Percentiles rank a stretch among this genome's conserved stretches.
Evolutionary conservation across 1,284 basidiomycete genomes (phyloP).

Genomic region (Cutaneotrichosporon cutaneum): DNA sequence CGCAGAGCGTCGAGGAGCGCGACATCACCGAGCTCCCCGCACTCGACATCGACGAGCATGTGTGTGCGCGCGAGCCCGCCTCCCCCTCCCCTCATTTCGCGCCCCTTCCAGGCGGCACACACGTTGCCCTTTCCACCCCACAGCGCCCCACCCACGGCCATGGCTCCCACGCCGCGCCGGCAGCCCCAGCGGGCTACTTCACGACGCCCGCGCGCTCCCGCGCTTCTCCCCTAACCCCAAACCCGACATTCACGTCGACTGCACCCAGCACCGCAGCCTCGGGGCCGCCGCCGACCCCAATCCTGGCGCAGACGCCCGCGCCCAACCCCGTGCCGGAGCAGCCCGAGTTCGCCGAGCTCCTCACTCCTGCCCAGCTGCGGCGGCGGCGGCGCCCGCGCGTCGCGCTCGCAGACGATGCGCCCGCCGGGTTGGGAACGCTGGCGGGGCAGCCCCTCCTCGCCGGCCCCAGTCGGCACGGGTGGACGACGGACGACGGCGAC

Average conservation of each 20-base stretch:
- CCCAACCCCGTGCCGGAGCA: slow-evolving; percentile 16
- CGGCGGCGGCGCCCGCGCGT: slow-evolving; percentile 19
- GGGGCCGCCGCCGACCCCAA: slow-evolving; percentile 15
- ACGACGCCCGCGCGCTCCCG: neutral
- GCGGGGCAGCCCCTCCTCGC: slow-evolving; percentile 18
- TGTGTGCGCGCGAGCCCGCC: neutral
- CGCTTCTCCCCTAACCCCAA: neutral
- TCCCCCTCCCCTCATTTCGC: neutral
- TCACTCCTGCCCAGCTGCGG: slow-evolving; percentile 41
- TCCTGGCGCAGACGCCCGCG: slow-evolving; percentile 15
- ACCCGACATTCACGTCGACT: neutral
- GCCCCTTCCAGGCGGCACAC: neutral
- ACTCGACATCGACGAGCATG: neutral
- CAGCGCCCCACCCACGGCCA: no score
- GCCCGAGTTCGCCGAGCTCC: slow-evolving; percentile 46
- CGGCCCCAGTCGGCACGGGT: slow-evolving; percentile 41
- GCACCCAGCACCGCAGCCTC: neutral
- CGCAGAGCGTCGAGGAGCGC: neutral
- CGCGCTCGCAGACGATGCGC: neutral
- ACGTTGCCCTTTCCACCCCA: neutral
- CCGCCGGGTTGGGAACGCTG: slow-evolving; percentile 5
- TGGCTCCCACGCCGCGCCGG: no score
- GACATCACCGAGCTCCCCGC: neutral
- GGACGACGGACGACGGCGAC: slow-evolving; percentile 45
- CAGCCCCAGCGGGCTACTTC: neutral